These are phyloP conservation scores for Teratosphaeria viscida DNA, from an alignment of 2,329 filamentous ascomycete species.

Conservation along the genomic window DNA sequence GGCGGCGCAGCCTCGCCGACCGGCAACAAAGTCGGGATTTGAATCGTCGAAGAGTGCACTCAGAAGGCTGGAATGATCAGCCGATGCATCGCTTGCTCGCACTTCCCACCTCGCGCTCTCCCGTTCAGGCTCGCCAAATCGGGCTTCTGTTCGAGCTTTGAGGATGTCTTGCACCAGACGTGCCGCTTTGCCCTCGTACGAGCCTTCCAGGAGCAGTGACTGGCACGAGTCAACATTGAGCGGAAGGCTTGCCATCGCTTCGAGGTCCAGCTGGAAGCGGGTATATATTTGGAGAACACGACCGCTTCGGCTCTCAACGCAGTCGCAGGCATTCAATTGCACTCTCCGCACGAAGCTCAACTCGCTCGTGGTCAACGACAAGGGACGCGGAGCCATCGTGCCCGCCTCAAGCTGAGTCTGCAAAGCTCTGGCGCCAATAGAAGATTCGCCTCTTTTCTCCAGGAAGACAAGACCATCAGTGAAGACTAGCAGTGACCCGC, in stretches of 20 bases:
- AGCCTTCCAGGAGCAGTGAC: constrained; percentile 58
- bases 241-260: constrained; percentile 11
- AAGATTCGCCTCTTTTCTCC: constrained; percentile 44
- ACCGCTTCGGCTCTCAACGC: constrained; percentile 18
- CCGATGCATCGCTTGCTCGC: constrained; percentile 53
- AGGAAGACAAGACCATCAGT: constrained; percentile 70
- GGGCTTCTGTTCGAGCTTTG: constrained; percentile 75
- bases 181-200: constrained; percentile 65
- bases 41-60: constrained; percentile 65
- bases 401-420: constrained; percentile 78
- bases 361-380: constrained; percentile 41
- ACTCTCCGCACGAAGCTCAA: constrained; percentile 50
- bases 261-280: constrained; percentile 15
- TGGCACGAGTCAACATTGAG: constrained; percentile 16
- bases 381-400: constrained; percentile 33
- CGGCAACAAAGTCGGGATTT: constrained; percentile 50
- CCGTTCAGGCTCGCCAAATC: constrained; percentile 74
- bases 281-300: constrained; percentile 18
- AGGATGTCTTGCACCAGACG: constrained; percentile 76
- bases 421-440: constrained; percentile 60
- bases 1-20: constrained; percentile 56
- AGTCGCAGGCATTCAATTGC: constrained; percentile 17
- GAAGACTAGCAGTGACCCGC: constrained; percentile 71
- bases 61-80: constrained; percentile 45
- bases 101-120: constrained; percentile 74